A percentile compares a stretch with the other conserved stretches of the same genome.
These are phyloP conservation scores for Colletotrichum shisoi DNA, from an alignment of 2,329 filamentous ascomycete genomes.

Conservation along the genomic window DNA sequence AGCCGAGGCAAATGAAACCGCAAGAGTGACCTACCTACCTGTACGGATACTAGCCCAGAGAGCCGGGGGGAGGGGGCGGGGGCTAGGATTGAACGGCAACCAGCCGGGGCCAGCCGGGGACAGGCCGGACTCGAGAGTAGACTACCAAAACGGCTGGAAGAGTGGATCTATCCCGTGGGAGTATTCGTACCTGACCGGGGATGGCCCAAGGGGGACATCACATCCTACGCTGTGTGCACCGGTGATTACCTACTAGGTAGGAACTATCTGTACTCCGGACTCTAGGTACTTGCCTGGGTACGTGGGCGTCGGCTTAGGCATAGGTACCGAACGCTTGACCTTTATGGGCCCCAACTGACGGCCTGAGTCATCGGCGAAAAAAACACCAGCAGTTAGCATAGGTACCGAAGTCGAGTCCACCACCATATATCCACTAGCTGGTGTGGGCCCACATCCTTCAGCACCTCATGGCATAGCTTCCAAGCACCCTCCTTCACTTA, in stretches of 20 bases:
- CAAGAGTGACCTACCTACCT: slow-evolving; percentile 15
- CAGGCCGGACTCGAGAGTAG: background rate
- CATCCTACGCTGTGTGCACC: slow-evolving; percentile 4
- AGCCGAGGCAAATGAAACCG: slow-evolving; percentile 21
- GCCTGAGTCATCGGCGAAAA: too few relatives aligned
- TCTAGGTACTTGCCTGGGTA: too few relatives aligned
- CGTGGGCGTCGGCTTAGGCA: background rate
- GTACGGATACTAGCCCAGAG: slow-evolving; percentile 1
- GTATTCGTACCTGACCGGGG: slow-evolving; percentile 13
- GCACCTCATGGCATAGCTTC: slow-evolving; percentile 30
- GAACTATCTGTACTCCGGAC: too few relatives aligned
- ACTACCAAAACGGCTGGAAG: background rate
- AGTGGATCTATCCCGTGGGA: slow-evolving; percentile 7
- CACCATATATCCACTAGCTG: background rate
- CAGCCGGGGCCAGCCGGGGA: slow-evolving; percentile 7
- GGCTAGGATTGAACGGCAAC: background rate
- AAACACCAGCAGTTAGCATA: too few relatives aligned
- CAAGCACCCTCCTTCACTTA: background rate
- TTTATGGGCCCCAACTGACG: too few relatives aligned
- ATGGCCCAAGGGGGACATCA: background rate
- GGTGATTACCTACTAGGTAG: slow-evolving; percentile 5
- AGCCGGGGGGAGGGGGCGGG: background rate
- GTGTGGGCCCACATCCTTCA: slow-evolving; percentile 34
- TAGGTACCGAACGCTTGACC: background rate
- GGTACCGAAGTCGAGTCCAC: background rate